Evolutionary conservation across 805 yeast genomes (phyloP).

Genomic region (Suhomyces vadensis): DNA sequence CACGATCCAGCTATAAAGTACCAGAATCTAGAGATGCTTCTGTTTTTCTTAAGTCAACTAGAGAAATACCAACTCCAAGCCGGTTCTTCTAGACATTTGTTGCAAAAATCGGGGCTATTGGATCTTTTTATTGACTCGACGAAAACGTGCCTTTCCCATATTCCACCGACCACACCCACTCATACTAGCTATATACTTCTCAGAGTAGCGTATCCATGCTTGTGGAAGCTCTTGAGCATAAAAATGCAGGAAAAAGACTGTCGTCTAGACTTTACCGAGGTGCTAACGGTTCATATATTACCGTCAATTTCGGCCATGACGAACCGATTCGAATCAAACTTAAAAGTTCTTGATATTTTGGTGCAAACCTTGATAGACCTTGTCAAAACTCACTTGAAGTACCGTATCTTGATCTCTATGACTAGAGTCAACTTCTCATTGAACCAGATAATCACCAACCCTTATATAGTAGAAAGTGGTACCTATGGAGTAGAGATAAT

Average conservation of each 20-base stretch:
- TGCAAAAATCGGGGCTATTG: constrained; percentile 28
- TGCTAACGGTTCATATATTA: constrained; percentile 24
- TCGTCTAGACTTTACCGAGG: constrained; percentile 16
- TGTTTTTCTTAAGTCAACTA: constrained; percentile 12
- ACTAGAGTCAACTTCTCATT: constrained; percentile 30
- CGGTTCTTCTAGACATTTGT: constrained; percentile 6
- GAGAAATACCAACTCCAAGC: neutral
- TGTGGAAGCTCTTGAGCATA: constrained; percentile 14
- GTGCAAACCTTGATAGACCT: constrained; percentile 17
- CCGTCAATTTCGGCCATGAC: constrained; percentile 21
- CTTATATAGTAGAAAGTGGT: constrained; percentile 25
- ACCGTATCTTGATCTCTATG: constrained; percentile 23
- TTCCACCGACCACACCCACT: constrained; percentile 30
- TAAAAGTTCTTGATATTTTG: constrained; percentile 15
- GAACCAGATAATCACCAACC: constrained; percentile 33
- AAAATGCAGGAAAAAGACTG: constrained; percentile 1
- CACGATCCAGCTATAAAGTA: constrained; percentile 29
- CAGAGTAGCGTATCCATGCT: constrained; percentile 23
- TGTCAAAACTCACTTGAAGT: constrained; percentile 11
- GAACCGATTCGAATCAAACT: constrained; percentile 12
- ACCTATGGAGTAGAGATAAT: constrained; percentile 15
- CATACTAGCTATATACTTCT: constrained; percentile 22
- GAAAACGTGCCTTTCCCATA: constrained; percentile 25
- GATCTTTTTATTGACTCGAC: constrained; percentile 27
- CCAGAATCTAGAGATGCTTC: constrained; percentile 25